These are phyloP conservation scores for Wickerhamomyces sp. DNA, from an alignment of 1,139 yeast genomes.

Conservation along the genomic window DNA sequence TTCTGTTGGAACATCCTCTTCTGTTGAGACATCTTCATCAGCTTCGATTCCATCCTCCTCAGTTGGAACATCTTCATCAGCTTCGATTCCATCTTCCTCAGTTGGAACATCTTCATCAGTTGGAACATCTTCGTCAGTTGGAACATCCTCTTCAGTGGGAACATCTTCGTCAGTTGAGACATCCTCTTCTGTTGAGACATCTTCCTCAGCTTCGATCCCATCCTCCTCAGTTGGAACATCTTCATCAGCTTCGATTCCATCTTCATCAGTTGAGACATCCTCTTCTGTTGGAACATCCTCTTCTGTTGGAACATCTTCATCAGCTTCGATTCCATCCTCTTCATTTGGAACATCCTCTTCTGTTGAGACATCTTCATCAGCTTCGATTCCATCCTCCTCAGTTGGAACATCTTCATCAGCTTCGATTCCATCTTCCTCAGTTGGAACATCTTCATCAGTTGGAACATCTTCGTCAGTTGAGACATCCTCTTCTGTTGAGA, in stretches of 20 bases:
- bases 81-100: neutral
- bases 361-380: no score
- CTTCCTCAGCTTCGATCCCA: neutral
- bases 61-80: no score
- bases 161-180: no score
- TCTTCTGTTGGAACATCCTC: neutral
- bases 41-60: neutral
- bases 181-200: neutral
- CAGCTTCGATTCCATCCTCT: neutral
- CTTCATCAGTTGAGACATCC: neutral
- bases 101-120: neutral
- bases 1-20: conserved; percentile 1
- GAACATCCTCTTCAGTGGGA: neutral
- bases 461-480: neutral
- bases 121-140: neutral
- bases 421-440: neutral
- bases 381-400: neutral
- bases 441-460: neutral
- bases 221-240: neutral
- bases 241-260: no score
- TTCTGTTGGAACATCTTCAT: neutral
- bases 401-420: neutral
- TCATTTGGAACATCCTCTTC: neutral
- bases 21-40: neutral
- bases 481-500: neutral